These are phyloP conservation scores for Ceratocystiopsis brevicomis DNA, from an alignment of 2,329 filamentous ascomycete genomes.

Conservation along the genomic window DNA sequence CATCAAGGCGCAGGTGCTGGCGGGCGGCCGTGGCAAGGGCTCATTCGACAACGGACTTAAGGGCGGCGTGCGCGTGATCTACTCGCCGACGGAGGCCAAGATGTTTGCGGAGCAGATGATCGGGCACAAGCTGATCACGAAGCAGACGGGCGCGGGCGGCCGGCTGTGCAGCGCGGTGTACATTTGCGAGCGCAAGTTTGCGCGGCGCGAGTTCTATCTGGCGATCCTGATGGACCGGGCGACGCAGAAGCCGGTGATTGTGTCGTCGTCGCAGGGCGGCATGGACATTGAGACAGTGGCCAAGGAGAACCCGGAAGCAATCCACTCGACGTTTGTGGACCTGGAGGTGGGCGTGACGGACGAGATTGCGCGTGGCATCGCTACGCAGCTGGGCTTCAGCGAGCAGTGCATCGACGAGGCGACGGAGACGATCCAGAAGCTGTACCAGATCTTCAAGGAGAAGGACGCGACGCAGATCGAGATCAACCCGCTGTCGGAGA, in stretches of 20 bases:
- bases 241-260: conserved; percentile 81
- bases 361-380: conserved; percentile 79
- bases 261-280: conserved; percentile 93
- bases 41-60: conserved; percentile 97
- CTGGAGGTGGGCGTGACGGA: conserved; percentile 92
- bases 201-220: conserved; percentile 95
- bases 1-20: conserved; percentile 98
- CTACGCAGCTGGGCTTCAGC: conserved; percentile 85
- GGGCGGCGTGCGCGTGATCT: conserved; percentile 95
- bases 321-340: conserved; percentile 82
- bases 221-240: conserved; percentile 95
- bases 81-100: conserved; percentile 88
- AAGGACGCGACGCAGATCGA: conserved; percentile 98
- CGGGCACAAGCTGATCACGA: conserved; percentile 97
- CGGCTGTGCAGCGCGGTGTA: conserved; percentile 94
- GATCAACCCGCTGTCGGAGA: conserved; percentile 98
- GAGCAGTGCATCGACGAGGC: conserved; percentile 94
- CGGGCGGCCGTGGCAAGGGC: conserved; percentile 93
- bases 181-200: conserved; percentile 99
- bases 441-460: conserved; percentile 97
- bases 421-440: conserved; percentile 92
- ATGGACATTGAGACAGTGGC: conserved; percentile 99
- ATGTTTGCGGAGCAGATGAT: conserved; percentile 99
- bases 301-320: conserved; percentile 92
- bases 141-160: conserved; percentile 88